phyloP scores from a whole-genome alignment of 768 basidiomycete genomes.

The Termitomyces sp. region DNA sequence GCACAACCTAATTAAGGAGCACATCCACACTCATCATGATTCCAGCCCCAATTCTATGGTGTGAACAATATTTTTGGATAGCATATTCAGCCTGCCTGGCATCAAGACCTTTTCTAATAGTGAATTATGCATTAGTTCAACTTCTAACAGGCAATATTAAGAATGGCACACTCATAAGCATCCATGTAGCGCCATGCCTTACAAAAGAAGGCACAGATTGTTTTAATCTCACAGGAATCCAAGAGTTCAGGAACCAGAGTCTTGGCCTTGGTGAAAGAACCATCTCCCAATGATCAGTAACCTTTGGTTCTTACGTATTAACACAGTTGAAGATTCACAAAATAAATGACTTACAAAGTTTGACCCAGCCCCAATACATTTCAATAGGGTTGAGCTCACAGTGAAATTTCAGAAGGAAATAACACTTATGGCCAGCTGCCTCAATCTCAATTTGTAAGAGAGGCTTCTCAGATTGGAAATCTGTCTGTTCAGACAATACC shows the following conservation, averaged over 20 bases:
- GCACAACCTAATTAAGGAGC: background rate
- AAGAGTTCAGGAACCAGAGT: too few relatives aligned
- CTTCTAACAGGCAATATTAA: too few relatives aligned
- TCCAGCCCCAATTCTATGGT: background rate
- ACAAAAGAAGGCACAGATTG: too few relatives aligned
- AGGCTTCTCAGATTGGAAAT: background rate
- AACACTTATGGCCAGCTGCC: background rate
- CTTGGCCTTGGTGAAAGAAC: too few relatives aligned
- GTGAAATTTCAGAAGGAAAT: background rate
- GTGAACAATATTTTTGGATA: background rate
- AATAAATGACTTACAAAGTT: background rate
- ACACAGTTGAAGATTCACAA: background rate
- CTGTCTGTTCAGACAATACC: background rate
- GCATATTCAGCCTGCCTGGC: background rate
- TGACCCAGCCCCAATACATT: background rate
- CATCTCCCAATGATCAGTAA: background rate
- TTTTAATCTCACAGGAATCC: too few relatives aligned
- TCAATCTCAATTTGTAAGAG: background rate
- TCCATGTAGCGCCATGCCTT: background rate
- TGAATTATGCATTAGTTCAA: background rate
- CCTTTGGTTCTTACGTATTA: background rate
- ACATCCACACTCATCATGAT: background rate
- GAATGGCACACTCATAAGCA: background rate
- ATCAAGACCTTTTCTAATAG: background rate
- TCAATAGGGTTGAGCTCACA: background rate